Base-by-base conservation (phyloP, 225 moss, liverwort and hornwort genomes). In the Straminergon stramineum region DNA sequence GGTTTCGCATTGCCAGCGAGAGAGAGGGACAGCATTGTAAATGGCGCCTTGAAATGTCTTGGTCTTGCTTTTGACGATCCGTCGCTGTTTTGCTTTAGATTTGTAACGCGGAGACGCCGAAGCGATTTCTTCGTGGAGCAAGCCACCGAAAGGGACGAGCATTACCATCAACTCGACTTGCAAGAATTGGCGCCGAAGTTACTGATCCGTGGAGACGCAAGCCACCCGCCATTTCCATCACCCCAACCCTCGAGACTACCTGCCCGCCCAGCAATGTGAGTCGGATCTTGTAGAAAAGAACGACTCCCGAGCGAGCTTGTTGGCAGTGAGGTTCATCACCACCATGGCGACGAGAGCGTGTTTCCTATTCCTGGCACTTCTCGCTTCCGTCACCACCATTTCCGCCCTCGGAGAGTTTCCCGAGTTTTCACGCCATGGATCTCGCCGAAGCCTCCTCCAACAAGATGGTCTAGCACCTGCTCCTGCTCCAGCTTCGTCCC, bases 401-500 rank as follows among this genome's bases (percentile, higher is more conserved):
- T 85, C 83, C 22, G 90, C 89, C 7, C 10, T 82, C 17, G 77
- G 60, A 73, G 85, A 89, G 63, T 19, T 75, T 11, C 81, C 83
- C 32, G 68, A 82, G 20, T 75, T 37, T 37, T 35, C 53, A 15
- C 79, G 55, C 41, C 39, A 43, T 66, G 85, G 82, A 52, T 81
- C 87, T 89, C 87, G 82, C 23, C 89, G 92, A 66, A 43, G 53
- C 26, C 85, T 93, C 32, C 79, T 92, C 55, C 89, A 89, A 88
- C 87, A 87, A 90, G 9, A 17, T 9, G 20, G 23, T 56, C 52
- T 78, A 35, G 60, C 69, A 69, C 69, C 80, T 9, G 15, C 60
- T 75, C 74, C 39, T n/a, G 84, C 68, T 68, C 84, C 68, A 53
- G 39, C n/a, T n/a, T 69, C 48, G 27, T 65, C 77, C 8, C 78